Conservation (phyloP, 2,329 filamentous ascomycete genomes). For the Exophiala spinifera region DNA sequence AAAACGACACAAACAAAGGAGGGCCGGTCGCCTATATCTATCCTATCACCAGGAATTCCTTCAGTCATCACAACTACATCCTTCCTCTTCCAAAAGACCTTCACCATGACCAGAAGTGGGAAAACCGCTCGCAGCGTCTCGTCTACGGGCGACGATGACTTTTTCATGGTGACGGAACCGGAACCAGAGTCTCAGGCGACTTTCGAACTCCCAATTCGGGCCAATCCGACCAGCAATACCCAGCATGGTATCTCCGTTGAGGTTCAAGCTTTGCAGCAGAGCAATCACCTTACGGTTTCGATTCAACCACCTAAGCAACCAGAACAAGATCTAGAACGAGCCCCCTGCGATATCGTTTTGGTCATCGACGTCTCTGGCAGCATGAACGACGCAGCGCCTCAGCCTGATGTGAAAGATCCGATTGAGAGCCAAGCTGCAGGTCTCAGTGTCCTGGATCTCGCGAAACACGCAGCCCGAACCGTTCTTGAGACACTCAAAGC, state of each 20-base stretch:
- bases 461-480: slow-evolving; percentile 58
- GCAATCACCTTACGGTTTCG: slow-evolving; percentile 26
- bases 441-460: slow-evolving; percentile 56
- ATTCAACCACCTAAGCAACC: slow-evolving; percentile 27
- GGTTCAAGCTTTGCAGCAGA: slow-evolving; percentile 21
- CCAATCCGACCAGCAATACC: background rate
- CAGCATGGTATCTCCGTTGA: slow-evolving; percentile 11
- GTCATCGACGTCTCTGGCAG: slow-evolving; percentile 61
- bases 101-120: background rate
- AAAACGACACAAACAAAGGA: background rate
- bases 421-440: slow-evolving; percentile 46
- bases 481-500: slow-evolving; percentile 56
- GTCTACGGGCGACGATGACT: slow-evolving; percentile 1
- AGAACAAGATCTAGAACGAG: slow-evolving; percentile 28
- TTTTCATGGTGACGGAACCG: slow-evolving; percentile 11
- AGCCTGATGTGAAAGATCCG: slow-evolving; percentile 38
- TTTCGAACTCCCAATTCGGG: slow-evolving; percentile 7
- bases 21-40: background rate
- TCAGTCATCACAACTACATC: background rate
- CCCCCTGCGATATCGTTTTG: slow-evolving; percentile 59
- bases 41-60: background rate
- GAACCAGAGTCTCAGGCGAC: no score
- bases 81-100: background rate
- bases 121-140: background rate
- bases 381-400: slow-evolving; percentile 51